Base-by-base conservation (phyloP, 176 grass and related monocot species). In the Pharus latifolius region DNA sequence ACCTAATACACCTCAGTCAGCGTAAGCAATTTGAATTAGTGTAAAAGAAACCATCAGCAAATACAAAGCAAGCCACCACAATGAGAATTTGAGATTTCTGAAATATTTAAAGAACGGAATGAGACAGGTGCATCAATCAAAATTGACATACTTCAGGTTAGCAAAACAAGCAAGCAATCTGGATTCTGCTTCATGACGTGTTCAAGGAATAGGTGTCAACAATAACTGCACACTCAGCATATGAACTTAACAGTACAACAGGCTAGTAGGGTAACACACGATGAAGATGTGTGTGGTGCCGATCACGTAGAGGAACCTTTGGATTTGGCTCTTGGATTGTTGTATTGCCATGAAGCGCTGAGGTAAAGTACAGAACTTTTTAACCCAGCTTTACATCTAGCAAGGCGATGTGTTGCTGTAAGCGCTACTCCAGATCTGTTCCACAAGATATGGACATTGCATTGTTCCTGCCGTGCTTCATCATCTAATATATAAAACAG, bases 91-190 rank as follows among this genome's bases (percentile, higher is more conserved):
- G 18, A 34, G 52, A 33, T 48, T 56, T 73, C 3, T 16, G 15
- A 17, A 17, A 44, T 26, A 56, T 27, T 2, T 4, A 37, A 12
- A 15, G 7, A 37, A 54, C 3, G 49, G 37, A 22, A 16, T 26
- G 45, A 27, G 11, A 60, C 14, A 73, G 16, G 7, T 35, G 19
- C 6, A 70, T 27, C 13, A n/a, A 77, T 54, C 54, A 64, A 83
- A 83, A 77, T n/a, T 45, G 64, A 31, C 72, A 55, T 82, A 43
- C 52, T 82, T 52, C 61, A 82, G 43, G 42, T 56, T 43, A 10
- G 32, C n/a, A 58, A 60, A 67, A 52, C 60, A 66, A 74, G 62
- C 60, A 66, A 74, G 29, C 69, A 74, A 20, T 81, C 59, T 49
- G 60, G 64, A 74, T 74, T 57, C 49, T 56, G n/a, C n/a, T 41